Base-by-base conservation (phyloP, 2,329 filamentous ascomycete genomes). In the Trichophyton mentagrophytes region DNA sequence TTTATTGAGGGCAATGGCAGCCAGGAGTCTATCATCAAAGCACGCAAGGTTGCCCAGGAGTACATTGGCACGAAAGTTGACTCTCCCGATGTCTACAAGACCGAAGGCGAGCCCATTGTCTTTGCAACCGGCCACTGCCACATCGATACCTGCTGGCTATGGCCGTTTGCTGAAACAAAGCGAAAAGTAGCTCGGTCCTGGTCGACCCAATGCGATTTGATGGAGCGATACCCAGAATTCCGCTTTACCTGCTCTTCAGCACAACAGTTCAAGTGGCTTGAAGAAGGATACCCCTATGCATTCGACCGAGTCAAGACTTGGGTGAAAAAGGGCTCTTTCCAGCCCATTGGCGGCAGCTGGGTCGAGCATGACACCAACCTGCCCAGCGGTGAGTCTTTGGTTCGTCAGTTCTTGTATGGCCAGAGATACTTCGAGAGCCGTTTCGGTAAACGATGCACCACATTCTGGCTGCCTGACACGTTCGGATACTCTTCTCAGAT, bases 331-430 rank as follows among this genome's bases (percentile, higher is more conserved):
- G 92, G 91, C 22, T 87, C 83, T 63, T 99, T 99, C 73, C 89
- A 96, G 66, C 91, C 91, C 13, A 92, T 99, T 67, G 93, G 93
- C 65, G 93, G 93, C 60, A 96, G 90, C 76, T 99, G 93, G 93
- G 92, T 99, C 15, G 93, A 99, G 71, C 93, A 99, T 70, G 93
- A 99, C 71, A 99, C 93, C 65, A 99, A 99, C 70, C 82, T 99
- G 81, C 93, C 93, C 0, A 92, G 90, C 68, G 93, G 93, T 56
- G 93, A 99, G 75, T 95, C 92, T 1, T 81, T 99, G 42, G 87
- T 93, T 55, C 85, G 93, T 47, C 93, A 99, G 71, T 99, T 99
- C 71, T 73, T 99, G 57, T 96, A 96, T 67, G 93, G 93, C 2
- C 93, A 99, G 72, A 82, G 93, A 46, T 95, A 92, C 77, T 99